A percentile compares a stretch with the other conserved stretches of the same genome.
Evolutionary conservation across 192 early-diverging fungal species (phyloP).

Genomic region (Lobosporangium transversale): DNA sequence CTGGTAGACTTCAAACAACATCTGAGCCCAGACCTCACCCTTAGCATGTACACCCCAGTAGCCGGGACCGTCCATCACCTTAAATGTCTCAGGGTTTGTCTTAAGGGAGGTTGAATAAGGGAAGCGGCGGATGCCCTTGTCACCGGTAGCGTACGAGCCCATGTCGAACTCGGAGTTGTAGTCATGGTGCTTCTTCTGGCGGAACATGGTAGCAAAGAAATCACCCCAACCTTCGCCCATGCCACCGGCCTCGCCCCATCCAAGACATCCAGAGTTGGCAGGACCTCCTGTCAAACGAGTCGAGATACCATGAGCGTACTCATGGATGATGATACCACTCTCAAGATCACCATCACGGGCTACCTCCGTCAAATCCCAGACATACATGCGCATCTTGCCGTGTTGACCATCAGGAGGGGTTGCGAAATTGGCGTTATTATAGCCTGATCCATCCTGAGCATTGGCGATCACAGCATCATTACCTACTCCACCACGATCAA

Average conservation of each 20-base stretch:
- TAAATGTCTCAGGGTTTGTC: slow-evolving; percentile 88
- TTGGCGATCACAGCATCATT: slow-evolving; percentile 89
- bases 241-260: slow-evolving; percentile 87
- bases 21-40: slow-evolving; percentile 94
- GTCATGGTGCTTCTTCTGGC: slow-evolving; percentile 66
- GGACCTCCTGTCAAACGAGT: slow-evolving; percentile 94
- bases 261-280: slow-evolving; percentile 88
- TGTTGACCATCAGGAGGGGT: slow-evolving; percentile 94
- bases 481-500: slow-evolving; percentile 75
- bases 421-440: slow-evolving; percentile 95
- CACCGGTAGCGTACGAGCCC: slow-evolving; percentile 87
- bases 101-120: slow-evolving; percentile 80
- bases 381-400: slow-evolving; percentile 95
- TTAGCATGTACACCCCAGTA: slow-evolving; percentile 96
- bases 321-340: slow-evolving; percentile 93
- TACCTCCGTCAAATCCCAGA: slow-evolving; percentile 82
- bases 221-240: slow-evolving; percentile 99
- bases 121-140: slow-evolving; percentile 85
- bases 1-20: slow-evolving; percentile 89
- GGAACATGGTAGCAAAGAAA: slow-evolving; percentile 85
- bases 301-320: slow-evolving; percentile 96
- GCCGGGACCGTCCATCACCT: slow-evolving; percentile 75
- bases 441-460: slow-evolving; percentile 91
- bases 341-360: slow-evolving; percentile 90
- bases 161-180: slow-evolving; percentile 77